phyloP scores from a whole-genome alignment of 257 asterid species.

The Jasminum sambac region DNA sequence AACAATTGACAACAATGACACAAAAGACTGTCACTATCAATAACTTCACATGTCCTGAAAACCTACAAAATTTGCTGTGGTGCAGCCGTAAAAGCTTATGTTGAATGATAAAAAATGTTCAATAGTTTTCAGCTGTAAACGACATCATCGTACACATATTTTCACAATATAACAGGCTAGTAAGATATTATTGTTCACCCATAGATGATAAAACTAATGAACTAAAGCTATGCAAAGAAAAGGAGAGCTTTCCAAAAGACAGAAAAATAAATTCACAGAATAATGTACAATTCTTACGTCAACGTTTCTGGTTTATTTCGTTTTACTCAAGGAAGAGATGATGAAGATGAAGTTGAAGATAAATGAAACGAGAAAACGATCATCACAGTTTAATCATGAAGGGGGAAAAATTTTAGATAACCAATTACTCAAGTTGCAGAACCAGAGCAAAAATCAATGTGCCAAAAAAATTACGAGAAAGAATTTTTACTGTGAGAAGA shows the following conservation, averaged over 20 bases:
- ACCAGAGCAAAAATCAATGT: background rate
- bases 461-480: background rate
- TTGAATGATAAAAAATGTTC: background rate
- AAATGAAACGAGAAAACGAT: background rate
- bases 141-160: background rate
- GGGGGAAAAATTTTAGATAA: background rate
- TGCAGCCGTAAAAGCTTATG: background rate
- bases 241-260: background rate
- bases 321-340: background rate
- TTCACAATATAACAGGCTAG: background rate
- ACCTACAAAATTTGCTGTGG: background rate
- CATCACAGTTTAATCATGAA: background rate
- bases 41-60: background rate
- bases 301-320: background rate
- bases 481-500: background rate
- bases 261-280: conserved; percentile 10
- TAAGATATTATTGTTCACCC: background rate
- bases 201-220: background rate
- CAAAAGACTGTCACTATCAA: background rate
- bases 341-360: conserved; percentile 2
- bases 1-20: background rate
- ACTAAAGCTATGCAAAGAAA: conserved; percentile 4
- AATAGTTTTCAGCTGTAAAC: background rate
- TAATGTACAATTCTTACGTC: background rate
- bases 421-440: background rate